phyloP scores from a whole-genome alignment of 139 green algal species.

The Micractinium conductrix region DNA sequence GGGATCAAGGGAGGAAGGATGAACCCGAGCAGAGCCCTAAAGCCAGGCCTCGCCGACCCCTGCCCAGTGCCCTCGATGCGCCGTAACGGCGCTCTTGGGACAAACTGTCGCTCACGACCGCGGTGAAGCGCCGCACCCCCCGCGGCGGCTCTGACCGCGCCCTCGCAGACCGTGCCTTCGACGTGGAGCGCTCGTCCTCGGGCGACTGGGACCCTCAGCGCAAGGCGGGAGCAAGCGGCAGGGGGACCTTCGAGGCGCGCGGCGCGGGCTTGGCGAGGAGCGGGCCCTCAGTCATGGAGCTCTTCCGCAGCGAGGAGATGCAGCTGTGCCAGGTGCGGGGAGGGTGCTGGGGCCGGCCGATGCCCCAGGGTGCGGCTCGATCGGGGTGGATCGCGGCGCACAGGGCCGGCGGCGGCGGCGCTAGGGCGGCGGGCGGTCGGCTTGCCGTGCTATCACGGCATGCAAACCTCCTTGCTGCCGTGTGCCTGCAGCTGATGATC shows the following conservation, averaged over 20 bases:
- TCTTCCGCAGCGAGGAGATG: slow-evolving; percentile 90
- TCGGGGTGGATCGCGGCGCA: not conserved
- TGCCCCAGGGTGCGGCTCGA: not conserved
- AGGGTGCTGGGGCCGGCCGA: not conserved
- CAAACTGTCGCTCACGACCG: not conserved
- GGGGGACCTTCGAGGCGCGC: not conserved
- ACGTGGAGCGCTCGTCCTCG: not conserved
- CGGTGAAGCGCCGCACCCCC: not conserved
- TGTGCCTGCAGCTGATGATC: slow-evolving; percentile 92
- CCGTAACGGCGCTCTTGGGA: too few relatives aligned
- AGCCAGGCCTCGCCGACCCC: too few relatives aligned
- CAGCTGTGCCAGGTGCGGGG: slow-evolving; percentile 90
- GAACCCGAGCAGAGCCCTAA: too few relatives aligned
- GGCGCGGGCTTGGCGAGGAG: too few relatives aligned
- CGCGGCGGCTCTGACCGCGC: not conserved
- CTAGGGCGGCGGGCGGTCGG: not conserved
- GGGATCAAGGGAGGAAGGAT: too few relatives aligned
- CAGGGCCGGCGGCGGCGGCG: not conserved
- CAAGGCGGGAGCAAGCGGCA: not conserved
- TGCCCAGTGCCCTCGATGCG: too few relatives aligned
- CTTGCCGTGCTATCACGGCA: not conserved
- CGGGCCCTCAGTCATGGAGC: slow-evolving; percentile 48
- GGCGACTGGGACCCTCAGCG: not conserved
- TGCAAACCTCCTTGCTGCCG: not conserved
- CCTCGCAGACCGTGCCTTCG: not conserved